Evolutionary conservation across 768 basidiomycete species (phyloP), one percentile per base, ranked within the genome.

Genomic region (Trichaptum fuscoviolaceum): DNA sequence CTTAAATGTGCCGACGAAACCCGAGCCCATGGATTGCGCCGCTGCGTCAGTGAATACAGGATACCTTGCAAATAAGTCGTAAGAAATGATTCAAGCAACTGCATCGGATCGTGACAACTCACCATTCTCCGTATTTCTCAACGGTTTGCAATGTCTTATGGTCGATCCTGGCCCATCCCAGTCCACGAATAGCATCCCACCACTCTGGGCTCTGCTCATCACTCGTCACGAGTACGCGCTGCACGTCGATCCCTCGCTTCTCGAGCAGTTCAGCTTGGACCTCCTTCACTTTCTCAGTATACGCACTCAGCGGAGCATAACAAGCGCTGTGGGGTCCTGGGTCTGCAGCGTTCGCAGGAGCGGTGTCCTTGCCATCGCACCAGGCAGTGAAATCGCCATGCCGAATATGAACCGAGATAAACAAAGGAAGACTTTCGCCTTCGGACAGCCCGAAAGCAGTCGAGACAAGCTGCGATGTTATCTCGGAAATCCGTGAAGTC

Each of bases 11-110:
- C 90, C 91, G 18, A 93, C 84, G 71, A 92, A 88, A 1, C 89
- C 91, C 8, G 79, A 73, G 25, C 86, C 90, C 57, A 76, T 77
- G 0, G 88, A 88, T 70, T 92, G 91, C 65, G 91, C 84, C 10
- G 84, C 86, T 3, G 89, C 88, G 71, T 92, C 90, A 63, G 91
- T 81, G 63, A 92, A 76, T n/a, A 89, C 77, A 12, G 89, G 87
- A 74, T 90, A 88, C 88, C 89, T 89, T 24, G 23, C 61, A 63
- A 18, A 15, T 7, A 61, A 25, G 17, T 2, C 24, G 30, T 61
- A 5, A 61, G 59, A 9, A 17, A 12, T 4, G 9, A 24, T 17
- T 7, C 42, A 34, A 12, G 23, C 12, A 5, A 20, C 12, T 25
- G 64, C 15, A 67, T 66, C n/a, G 58, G 20, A 2, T 42, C n/a